phyloP scores from a whole-genome alignment of 805 yeast genomes.

The Suhomyces vadensis region DNA sequence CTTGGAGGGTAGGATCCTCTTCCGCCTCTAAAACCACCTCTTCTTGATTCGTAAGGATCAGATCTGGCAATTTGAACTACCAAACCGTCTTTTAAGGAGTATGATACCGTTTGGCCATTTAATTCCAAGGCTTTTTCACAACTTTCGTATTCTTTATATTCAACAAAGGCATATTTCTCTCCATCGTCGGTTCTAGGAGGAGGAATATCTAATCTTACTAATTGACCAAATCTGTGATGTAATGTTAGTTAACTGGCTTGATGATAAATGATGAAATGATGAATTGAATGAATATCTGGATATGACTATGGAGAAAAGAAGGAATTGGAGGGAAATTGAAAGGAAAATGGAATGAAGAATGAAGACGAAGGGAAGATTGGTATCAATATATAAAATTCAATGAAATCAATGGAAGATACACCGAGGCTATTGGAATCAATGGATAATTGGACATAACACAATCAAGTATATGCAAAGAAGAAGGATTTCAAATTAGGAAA shows the following conservation, averaged over 20 bases:
- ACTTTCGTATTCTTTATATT: conserved; percentile 51
- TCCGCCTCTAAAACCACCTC: conserved; percentile 29
- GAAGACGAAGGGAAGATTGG: conserved; percentile 2
- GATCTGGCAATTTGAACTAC: conserved; percentile 58
- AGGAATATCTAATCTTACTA: conserved; percentile 60
- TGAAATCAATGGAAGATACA: not conserved
- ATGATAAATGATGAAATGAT: conserved; percentile 4
- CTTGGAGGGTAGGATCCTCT: conserved; percentile 16
- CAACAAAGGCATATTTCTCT: conserved; percentile 64
- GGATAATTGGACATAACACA: not conserved
- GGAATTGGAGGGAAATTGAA: conserved; percentile 3
- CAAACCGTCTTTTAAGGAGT: conserved; percentile 43
- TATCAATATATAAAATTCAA: too few species aligned
- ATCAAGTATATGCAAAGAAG: too few species aligned
- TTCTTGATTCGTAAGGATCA: conserved; percentile 48
- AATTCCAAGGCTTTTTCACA: conserved; percentile 55
- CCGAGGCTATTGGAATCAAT: not conserved
- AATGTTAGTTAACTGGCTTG: conserved; percentile 14
- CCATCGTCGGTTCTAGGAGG: conserved; percentile 63
- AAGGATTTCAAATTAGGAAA: not conserved
- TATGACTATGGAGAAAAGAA: conserved; percentile 4
- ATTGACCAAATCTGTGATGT: conserved; percentile 50
- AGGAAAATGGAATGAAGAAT: not conserved
- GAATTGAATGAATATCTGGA: conserved; percentile 4
- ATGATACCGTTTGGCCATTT: conserved; percentile 46